Evolutionary conservation across 169 alveolate species (phyloP), one percentile per base, ranked within the genome.

Genomic region (Plasmodium fragile): DNA sequence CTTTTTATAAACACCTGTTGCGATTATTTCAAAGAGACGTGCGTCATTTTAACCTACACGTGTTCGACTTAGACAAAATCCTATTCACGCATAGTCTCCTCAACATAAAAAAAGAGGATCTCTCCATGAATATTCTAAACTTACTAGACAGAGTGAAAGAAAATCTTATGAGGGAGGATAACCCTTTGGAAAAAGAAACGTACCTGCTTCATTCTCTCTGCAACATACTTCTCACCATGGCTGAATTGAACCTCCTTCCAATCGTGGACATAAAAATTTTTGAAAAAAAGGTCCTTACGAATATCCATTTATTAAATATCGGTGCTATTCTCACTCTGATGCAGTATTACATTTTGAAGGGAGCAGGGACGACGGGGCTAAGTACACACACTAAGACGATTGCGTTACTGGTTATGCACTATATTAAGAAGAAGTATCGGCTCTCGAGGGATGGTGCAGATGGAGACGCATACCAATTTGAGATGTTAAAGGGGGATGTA

Each of bases 21-120:
- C 28, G 25, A 16, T 59, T 89, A n/a, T 89, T 89, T 32, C 81
- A 78, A 7, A 28, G 81, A 18, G 81, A 72, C 34, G 72, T 89
- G 53, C 41, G 45, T 18, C 78, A 59, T 16, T 89, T 34, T 34
- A 78, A 89, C 49, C 45, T 89, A 22, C 79, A 89, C 45, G 49
- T 89, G 49, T 89, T 89, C 49, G 82, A 89, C 49, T 7, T 89
- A 36, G 94, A 89, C 41, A 89, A 89, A n/a, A 89, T 89, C 45
- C 55, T 89, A 30, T 59, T 59, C 34, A 55, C 94, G 32, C 78
- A 78, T 55, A 89, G 75, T 25, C 78, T 25, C 18, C 81, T 89
- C 36, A 89, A 78, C 34, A 16, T 89, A 7, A 78, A 11, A 16
- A 77, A 59, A 39, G 72, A 32, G 41, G 8, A 36, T n/a, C 79